Base-by-base conservation (phyloP, 176 grass and related monocot species). In the Rhynchospora breviuscula region DNA sequence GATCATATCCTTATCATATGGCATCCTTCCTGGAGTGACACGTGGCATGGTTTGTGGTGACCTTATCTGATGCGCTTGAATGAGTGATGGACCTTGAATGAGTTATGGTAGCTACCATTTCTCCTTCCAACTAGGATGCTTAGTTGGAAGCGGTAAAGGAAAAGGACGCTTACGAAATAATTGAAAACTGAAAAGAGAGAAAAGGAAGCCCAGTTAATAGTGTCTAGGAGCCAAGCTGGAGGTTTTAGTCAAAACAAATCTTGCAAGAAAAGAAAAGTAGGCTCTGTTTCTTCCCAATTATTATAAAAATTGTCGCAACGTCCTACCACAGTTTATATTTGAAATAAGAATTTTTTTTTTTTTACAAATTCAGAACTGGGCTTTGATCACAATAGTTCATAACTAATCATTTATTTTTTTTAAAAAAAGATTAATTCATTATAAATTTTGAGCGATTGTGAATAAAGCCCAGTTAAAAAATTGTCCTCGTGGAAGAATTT, bases 1-100 rank as follows among this genome's bases (percentile, higher is more conserved):
- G 80, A 86, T 86, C 57, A 40, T 46, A 90, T 80, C 80, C 80
- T 90, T 87, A 87, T 87, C 86, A 68, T 19, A 57, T 60, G 73
- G 46, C 23, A 61, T 21, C 67, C 4, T 7, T 65, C 63, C 46
- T 35, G 15, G 43, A 14, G 48, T 25, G 81, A 17, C 86, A 88
- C 61, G 73, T 84, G 73, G 21, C 73, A 61, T 8, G 63, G 3
- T 2, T 8, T 26, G 65, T 9, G 48, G 17, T 56, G 45, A 23
- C 80, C 67, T 78, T 77, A 78, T 83, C 86, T 13, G 15, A 63
- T 83, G 56, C 22, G 35, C 8, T 60, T 48, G 40, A 87, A 87
- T 76, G 79, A 53, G 79, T 83, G 85, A 87, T 83, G 54, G 15
- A 65, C 85, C 18, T 81, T 78, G 49, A 7, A 78, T 85, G 18